Percentiles rank a stretch among this genome's conserved stretches.
phyloP scores from a whole-genome alignment of 2,329 filamentous ascomycete genomes.

The Colletotrichum shisoi region DNA sequence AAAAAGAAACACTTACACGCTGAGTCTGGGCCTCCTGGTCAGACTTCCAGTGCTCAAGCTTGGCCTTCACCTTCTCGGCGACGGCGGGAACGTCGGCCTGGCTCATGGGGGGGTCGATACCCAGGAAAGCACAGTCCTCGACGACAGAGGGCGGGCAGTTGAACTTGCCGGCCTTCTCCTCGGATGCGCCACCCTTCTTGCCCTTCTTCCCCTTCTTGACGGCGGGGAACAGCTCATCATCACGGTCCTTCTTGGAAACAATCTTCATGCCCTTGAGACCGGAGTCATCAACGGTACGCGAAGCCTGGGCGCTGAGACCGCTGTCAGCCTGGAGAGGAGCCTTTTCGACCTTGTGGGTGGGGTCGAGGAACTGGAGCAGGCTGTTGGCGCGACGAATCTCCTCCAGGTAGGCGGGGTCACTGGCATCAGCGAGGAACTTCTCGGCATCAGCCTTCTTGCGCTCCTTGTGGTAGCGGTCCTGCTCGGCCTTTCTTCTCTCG shows the following conservation, averaged over 20 bases:
- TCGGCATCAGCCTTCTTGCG: slow-evolving; percentile 79
- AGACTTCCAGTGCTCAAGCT: slow-evolving; percentile 88
- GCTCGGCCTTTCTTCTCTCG: slow-evolving; percentile 83
- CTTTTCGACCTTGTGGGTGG: slow-evolving; percentile 71
- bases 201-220: slow-evolving; percentile 90
- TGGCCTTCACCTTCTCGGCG: slow-evolving; percentile 89
- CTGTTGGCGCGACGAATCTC: slow-evolving; percentile 90
- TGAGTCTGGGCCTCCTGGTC: slow-evolving; percentile 91
- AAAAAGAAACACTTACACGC: slow-evolving; percentile 68
- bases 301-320: slow-evolving; percentile 79
- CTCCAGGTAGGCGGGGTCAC: slow-evolving; percentile 86
- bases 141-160: slow-evolving; percentile 91
- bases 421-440: slow-evolving; percentile 80
- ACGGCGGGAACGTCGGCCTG: slow-evolving; percentile 80
- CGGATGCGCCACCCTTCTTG: slow-evolving; percentile 70
- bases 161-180: slow-evolving; percentile 62
- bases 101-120: slow-evolving; percentile 87
- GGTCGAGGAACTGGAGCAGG: slow-evolving; percentile 91
- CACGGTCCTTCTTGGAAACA: slow-evolving; percentile 83
- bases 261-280: slow-evolving; percentile 85
- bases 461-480: slow-evolving; percentile 74
- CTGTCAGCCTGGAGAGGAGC: slow-evolving; percentile 69
- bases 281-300: slow-evolving; percentile 84
- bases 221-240: slow-evolving; percentile 84
- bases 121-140: slow-evolving; percentile 84